Base-by-base conservation (phyloP, 1,284 basidiomycete genomes). In the Pterula multifida region DNA sequence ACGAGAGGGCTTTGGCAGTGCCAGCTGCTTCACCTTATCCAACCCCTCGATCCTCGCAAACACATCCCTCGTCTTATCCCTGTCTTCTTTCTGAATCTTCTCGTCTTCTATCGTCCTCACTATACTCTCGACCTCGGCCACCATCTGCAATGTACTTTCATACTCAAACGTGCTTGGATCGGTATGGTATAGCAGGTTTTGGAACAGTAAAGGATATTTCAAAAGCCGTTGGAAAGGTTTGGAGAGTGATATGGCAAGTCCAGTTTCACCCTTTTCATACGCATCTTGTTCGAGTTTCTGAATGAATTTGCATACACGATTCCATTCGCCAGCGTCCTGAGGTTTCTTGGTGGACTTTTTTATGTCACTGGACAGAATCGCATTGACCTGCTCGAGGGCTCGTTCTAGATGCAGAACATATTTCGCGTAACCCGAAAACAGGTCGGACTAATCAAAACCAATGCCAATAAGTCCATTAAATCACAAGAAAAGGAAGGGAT, bases 81-180 rank as follows among this genome's bases (percentile, higher is more conserved):
- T 78, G 63, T 96, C 93, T 64, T 98, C 95, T 65, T 89, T 90
- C 62, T 88, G 85, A 49, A 92, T 88, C 75, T 98, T 98, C 68
- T 98, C 92, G 61, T 97, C 93, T 66, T 98, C 95, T 53, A 98
- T 97, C 51, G 85, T 90, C 47, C 94, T 78, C 39, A 98, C 93
- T 57, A 98, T 94, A 12, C 78, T 81, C 68, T 98, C 94, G 13
- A 98, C 90, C 63, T 97, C 93, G 22, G 93, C 90, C 0, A 97
- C 93, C 90, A 98, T 95, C 60, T 86, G 84, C 36, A 97, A 71
- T 2, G 93, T 96, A 59, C 85, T 90, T 63, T 98, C 95, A 61
- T 97, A 98, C 68, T 98, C 95, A 61, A 86, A 92, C 1, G 93
- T 93, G 56, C 91, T 94, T 1, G 95, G 92, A 60, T 98, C 95